These are phyloP conservation scores for Pleurotus pulmonarius DNA, from an alignment of 768 basidiomycete genomes.

Conservation along the genomic window DNA sequence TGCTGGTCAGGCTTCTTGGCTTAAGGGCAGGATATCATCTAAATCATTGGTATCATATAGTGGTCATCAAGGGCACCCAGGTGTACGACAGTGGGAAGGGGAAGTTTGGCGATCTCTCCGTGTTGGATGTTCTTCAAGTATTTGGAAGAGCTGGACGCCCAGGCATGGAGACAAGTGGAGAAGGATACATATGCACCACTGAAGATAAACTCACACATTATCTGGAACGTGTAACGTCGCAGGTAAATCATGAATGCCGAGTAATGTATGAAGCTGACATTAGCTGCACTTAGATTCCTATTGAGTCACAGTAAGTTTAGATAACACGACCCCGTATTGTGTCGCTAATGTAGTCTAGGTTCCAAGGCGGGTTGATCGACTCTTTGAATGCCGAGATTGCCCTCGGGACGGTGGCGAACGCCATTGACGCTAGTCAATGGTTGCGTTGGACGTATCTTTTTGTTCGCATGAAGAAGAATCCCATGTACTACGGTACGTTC, in stretches of 20 bases:
- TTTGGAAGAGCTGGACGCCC: slow-evolving; percentile 95
- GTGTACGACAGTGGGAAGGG: slow-evolving; percentile 91
- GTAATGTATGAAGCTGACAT: background rate
- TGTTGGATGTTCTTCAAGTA: slow-evolving; percentile 95
- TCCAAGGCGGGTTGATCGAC: slow-evolving; percentile 82
- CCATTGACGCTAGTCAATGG: slow-evolving; percentile 88
- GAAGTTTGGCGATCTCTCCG: slow-evolving; percentile 86
- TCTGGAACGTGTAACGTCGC: slow-evolving; percentile 81
- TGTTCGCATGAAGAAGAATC: slow-evolving; percentile 92
- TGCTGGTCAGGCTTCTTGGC: slow-evolving; percentile 56
- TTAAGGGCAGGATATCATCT: background rate
- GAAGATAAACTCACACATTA: slow-evolving; percentile 92
- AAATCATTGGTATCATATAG: slow-evolving; percentile 30
- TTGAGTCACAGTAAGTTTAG: slow-evolving; percentile 82
- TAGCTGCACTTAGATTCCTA: slow-evolving; percentile 63
- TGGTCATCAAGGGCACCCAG: slow-evolving; percentile 96
- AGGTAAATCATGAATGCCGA: slow-evolving; percentile 43
- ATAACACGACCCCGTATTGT: background rate
- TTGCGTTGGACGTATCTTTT: slow-evolving; percentile 96
- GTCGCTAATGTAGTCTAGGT: slow-evolving; percentile 37
- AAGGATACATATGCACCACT: slow-evolving; percentile 95
- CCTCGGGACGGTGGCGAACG: slow-evolving; percentile 88
- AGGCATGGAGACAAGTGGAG: slow-evolving; percentile 86
- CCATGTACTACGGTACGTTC: slow-evolving; percentile 72
- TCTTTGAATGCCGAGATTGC: slow-evolving; percentile 94